Base-by-base conservation (phyloP, 208 protist species). In the Blastocrithidia nonstop region DNA sequence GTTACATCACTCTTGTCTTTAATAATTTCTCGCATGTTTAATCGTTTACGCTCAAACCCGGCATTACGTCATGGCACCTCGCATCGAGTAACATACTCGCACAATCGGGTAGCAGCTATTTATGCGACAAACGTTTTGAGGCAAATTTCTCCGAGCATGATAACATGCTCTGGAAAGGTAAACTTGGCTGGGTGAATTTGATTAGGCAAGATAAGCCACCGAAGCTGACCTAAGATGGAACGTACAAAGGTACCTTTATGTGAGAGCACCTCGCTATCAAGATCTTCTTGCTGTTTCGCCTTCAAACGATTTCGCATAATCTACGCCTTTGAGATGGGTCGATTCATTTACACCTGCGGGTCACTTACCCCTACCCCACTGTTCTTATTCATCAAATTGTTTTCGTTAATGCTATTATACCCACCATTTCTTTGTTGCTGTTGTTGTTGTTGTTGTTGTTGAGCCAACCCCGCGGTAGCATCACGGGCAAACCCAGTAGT, bases 51-150 rank as follows among this genome's bases (percentile, higher is more conserved):
- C 60, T 94, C 86, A 42, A 61, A 85, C 7, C 80, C 81, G 45
- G 73, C 81, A 42, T 58, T 65, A 16, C 69, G 69, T 82, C 86
- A 94, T 4, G 87, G 68, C 27, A 79, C 76, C 69, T 94, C 86
- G 15, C 74, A 76, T 7, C 86, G 86, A 38, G 89, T 72, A 61
- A 91, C 74, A 64, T 94, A 94, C 68, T 94, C 86, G 54, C 74
- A 77, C 39, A 94, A 42, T 6, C 86, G 77, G 4, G 66, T 50
- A n/a, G 60, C 54, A 23, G 88, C 65, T 44, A 88, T 82, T 45
- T 90, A 78, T 19, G 71, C 86, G 11, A 88, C 65, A 21, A 94
- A 59, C 24, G 72, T 51, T 62, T 88, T 86, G 17, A 88, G 45
- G 36, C 69, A 84, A 1, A 86, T 53, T 56, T 89, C 84, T 21